phyloP scores from a whole-genome alignment of 129 eudicot genomes.

The Silybum marianum region DNA sequence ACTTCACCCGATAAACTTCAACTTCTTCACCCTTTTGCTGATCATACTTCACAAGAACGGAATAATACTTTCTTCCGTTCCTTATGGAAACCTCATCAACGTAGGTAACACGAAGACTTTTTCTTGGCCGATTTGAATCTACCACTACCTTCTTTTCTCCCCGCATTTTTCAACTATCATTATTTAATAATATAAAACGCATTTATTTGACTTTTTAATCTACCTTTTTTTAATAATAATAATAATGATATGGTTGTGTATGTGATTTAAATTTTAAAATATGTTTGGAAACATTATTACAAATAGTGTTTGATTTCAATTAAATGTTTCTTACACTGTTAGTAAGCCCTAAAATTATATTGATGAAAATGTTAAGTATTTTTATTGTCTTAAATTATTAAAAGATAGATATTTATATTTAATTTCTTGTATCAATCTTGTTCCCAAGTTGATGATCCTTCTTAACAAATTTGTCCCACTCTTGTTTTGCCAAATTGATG shows the following conservation, averaged over 20 bases:
- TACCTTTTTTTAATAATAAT: too few relatives aligned
- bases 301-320: background rate
- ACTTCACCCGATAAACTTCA: conserved; percentile 84
- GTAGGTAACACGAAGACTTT: conserved; percentile 82
- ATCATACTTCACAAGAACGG: conserved; percentile 96
- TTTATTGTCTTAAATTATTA: too few relatives aligned
- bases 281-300: background rate
- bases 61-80: conserved; percentile 60
- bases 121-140: conserved; percentile 18
- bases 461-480: too few relatives aligned
- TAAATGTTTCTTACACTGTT: background rate
- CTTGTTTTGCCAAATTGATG: too few relatives aligned
- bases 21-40: conserved; percentile 73
- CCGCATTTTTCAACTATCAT: background rate
- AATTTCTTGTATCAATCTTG: too few relatives aligned
- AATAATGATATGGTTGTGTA: background rate
- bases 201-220: background rate
- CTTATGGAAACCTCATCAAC: conserved; percentile 75
- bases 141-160: background rate
- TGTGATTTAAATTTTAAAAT: background rate
- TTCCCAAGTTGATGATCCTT: too few relatives aligned
- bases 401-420: too few relatives aligned
- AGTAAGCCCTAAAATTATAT: too few relatives aligned
- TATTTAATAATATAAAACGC: background rate
- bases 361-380: too few relatives aligned